phyloP scores from a whole-genome alignment of 805 yeast species.

The Jamesozyma lodderae region DNA sequence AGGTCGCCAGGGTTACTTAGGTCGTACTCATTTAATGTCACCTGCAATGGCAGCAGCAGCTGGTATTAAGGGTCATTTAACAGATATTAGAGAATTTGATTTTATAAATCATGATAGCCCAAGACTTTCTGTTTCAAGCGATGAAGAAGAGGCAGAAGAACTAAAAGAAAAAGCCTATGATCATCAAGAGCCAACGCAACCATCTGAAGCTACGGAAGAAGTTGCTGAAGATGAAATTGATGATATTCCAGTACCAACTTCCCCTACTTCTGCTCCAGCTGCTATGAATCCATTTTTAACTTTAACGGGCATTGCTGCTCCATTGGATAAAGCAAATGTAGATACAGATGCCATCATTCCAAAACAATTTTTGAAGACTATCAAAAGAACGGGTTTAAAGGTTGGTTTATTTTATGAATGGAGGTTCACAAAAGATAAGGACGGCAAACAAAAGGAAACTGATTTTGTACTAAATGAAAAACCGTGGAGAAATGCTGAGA shows the following conservation, averaged over 20 bases:
- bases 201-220: constrained; percentile 41
- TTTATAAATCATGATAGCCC: constrained; percentile 55
- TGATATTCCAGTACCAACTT: constrained; percentile 62
- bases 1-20: constrained; percentile 96
- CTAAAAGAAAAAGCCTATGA: constrained; percentile 62
- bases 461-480: constrained; percentile 82
- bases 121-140: constrained; percentile 38
- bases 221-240: constrained; percentile 45
- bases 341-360: constrained; percentile 99
- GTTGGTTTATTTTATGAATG: constrained; percentile 87
- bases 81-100: constrained; percentile 79
- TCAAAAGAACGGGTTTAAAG: constrained; percentile 89
- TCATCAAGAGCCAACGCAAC: constrained; percentile 53
- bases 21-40: constrained; percentile 95
- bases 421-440: constrained; percentile 59
- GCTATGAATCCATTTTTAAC: constrained; percentile 71
- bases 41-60: constrained; percentile 99
- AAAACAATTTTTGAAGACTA: constrained; percentile 94
- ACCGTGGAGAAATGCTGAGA: constrained; percentile 73
- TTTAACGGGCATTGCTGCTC: constrained; percentile 84
- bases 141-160: constrained; percentile 35
- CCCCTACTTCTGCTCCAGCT: constrained; percentile 28
- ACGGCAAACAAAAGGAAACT: constrained; percentile 72
- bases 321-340: constrained; percentile 87
- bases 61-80: constrained; percentile 80